Percentiles rank a stretch among this genome's conserved stretches.
Conservation (phyloP, 306 rosid species). For the Abrus precatorius region DNA sequence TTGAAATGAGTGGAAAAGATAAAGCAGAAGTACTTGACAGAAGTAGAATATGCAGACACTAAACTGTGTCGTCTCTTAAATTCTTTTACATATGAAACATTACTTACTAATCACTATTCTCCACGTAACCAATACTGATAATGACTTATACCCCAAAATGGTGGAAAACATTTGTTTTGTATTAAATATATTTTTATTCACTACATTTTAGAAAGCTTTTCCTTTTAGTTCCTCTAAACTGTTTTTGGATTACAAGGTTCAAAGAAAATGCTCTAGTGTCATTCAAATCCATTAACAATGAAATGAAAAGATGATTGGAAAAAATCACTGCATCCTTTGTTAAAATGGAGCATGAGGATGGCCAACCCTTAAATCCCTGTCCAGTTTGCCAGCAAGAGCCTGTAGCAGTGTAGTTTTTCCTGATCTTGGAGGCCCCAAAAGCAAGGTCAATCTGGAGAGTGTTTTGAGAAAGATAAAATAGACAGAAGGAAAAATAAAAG, state of each 20-base stretch:
- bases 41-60: background rate
- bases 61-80: background rate
- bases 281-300: background rate
- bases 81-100: background rate
- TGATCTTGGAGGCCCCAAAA: slow-evolving; percentile 70
- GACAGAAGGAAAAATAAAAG: background rate
- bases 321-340: background rate
- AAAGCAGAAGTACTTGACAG: slow-evolving; percentile 10
- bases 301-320: slow-evolving; percentile 13
- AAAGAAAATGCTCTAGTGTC: too few relatives aligned
- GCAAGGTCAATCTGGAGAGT: slow-evolving; percentile 60
- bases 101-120: background rate
- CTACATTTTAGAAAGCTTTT: too few relatives aligned
- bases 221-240: too few relatives aligned
- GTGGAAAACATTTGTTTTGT: background rate
- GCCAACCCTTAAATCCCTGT: slow-evolving; percentile 64
- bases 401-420: slow-evolving; percentile 68
- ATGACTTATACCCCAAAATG: slow-evolving; percentile 1
- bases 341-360: slow-evolving; percentile 3
- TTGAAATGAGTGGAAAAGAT: background rate
- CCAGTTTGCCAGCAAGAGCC: slow-evolving; percentile 64
- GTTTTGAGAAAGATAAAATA: slow-evolving; percentile 19
- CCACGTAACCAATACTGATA: background rate
- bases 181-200: too few relatives aligned
- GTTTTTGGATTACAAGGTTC: too few relatives aligned